Base-by-base conservation (phyloP, 352 stramenopile genomes). In the Peronospora farinosa region DNA sequence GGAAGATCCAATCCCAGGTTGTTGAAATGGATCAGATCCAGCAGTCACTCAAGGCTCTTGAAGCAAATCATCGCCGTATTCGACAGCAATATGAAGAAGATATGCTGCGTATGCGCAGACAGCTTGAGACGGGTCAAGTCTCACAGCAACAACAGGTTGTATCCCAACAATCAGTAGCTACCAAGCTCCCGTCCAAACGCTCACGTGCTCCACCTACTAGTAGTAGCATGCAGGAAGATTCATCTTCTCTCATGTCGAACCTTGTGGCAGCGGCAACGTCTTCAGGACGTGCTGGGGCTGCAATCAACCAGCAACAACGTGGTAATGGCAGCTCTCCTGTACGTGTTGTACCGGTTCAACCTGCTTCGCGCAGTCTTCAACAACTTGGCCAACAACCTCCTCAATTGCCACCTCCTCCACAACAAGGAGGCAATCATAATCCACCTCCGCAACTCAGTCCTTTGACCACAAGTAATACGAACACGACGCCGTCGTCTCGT, bases 21-120 rank as follows among this genome's bases (percentile, higher is more conserved):
- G 72, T 86, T 15, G 82, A 92, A 51, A 90, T 92, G 82, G 82
- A 92, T 65, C 79, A 91, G 65, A 89, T 92, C 57, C 82, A 92
- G 58, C 79, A 91, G 62, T 86, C 79, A 35, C 72, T 92, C 27
- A 90, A 91, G 69, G 79, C 74, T 21, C 65, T 92, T 9, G 82
- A 92, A 55, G 65, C 80, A 23, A 91, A 87, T 63, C 82, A 92
- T 51, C 78, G 79, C 35, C 78, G 79, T 38, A 74, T 91, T 33
- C 79, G 82, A 27, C 79, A 91, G 60, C 79, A 90, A 53, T 92
- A 92, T 54, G 82, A 92, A 46, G 82, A 92, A 33, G 82, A 92
- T 47, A 72, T 92, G 55, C 64, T 91, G 50, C 79, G 79, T 45
- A 84, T 92, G 79, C 82, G 82, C 5, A 65, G 79, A 10, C 82